Conservation (phyloP, 306 rosid species). For the Myrica gale region DNA sequence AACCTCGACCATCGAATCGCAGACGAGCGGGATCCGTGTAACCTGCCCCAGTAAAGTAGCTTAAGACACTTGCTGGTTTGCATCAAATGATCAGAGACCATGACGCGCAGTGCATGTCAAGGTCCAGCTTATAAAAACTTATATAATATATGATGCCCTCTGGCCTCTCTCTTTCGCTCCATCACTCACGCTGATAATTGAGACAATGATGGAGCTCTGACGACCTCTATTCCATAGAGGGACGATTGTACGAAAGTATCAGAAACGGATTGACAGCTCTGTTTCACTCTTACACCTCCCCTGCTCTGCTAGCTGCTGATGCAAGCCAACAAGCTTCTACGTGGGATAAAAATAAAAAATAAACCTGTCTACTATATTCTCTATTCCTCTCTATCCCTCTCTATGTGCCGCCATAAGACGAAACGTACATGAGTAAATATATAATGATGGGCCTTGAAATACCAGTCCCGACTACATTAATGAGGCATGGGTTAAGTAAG, state of each 20-base stretch:
- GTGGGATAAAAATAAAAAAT: not conserved
- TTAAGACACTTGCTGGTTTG: not conserved
- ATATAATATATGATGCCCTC: not conserved
- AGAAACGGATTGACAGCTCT: slow-evolving; percentile 44
- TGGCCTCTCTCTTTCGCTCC: slow-evolving; percentile 4
- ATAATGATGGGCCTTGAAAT: no score
- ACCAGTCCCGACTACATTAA: no score
- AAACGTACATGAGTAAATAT: not conserved
- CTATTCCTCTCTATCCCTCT: not conserved
- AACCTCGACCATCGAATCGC: no score
- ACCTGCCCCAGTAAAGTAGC: not conserved
- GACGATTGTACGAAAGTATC: slow-evolving; percentile 45
- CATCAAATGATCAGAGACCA: not conserved
- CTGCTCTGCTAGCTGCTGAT: not conserved
- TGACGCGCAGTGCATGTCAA: slow-evolving; percentile 9
- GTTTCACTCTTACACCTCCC: not conserved
- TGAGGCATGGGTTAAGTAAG: no score
- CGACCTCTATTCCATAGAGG: slow-evolving; percentile 18
- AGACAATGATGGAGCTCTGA: slow-evolving; percentile 80
- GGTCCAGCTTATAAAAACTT: not conserved
- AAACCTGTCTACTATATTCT: not conserved
- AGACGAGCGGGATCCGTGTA: no score
- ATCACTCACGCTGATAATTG: slow-evolving; percentile 53
- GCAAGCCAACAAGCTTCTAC: not conserved
- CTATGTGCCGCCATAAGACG: slow-evolving; percentile 43